These are phyloP conservation scores for Trichosporon faecale DNA, from an alignment of 1,284 basidiomycete species.

Conservation along the genomic window DNA sequence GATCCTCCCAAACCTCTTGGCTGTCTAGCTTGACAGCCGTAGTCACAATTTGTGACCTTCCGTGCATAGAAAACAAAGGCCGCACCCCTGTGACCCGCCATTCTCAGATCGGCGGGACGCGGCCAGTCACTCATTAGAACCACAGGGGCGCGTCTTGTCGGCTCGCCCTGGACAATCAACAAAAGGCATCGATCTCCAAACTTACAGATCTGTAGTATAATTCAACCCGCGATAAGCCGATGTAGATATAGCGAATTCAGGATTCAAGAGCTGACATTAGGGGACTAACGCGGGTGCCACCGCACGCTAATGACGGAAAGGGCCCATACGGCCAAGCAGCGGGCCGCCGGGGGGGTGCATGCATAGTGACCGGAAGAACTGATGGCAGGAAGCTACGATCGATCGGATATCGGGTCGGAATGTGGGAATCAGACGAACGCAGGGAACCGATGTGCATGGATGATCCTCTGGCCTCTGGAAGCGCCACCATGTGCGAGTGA, in stretches of 20 bases:
- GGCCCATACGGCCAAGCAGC: too few species aligned
- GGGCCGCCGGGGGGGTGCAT: not conserved
- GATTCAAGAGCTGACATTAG: not conserved
- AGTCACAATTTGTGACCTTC: not conserved
- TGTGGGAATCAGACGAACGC: not conserved
- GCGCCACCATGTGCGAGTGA: not conserved
- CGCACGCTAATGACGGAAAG: not conserved
- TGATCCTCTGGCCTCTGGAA: not conserved
- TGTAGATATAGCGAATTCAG: constrained; percentile 2
- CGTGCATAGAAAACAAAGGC: not conserved
- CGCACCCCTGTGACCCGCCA: not conserved
- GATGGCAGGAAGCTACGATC: not conserved
- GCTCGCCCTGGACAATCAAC: not conserved
- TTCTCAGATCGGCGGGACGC: not conserved
- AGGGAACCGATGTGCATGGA: not conserved
- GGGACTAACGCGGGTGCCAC: not conserved
- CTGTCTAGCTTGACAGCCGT: not conserved
- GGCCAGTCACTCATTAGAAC: not conserved
- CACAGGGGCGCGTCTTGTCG: not conserved
- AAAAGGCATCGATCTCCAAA: not conserved
- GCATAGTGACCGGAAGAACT: not conserved
- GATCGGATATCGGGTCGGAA: not conserved
- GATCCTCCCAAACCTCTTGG: not conserved
- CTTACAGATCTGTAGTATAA: not conserved
- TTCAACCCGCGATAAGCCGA: not conserved